A percentile compares a stretch with the other conserved stretches of the same genome.
These are phyloP conservation scores for Solanum medicagineum DNA, from an alignment of 257 asterid genomes.

Conservation along the genomic window DNA sequence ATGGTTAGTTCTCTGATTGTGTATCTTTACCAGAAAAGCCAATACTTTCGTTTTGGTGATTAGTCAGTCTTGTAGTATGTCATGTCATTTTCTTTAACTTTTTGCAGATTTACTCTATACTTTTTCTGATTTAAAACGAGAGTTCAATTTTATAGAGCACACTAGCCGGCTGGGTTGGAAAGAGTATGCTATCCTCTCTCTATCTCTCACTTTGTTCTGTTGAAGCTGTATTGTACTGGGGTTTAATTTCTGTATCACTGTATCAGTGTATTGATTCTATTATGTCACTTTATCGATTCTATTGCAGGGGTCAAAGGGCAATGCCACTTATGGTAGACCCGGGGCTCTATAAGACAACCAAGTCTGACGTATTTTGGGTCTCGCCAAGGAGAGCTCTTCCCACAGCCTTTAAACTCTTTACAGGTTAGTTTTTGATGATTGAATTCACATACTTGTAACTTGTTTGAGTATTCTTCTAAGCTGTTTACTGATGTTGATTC, in stretches of 20 bases:
- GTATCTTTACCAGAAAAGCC: background rate
- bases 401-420: constrained; percentile 51
- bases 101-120: constrained; percentile 28
- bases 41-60: background rate
- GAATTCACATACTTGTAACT: background rate
- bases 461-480: background rate
- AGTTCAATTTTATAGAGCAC: constrained; percentile 34
- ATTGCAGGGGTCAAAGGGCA: constrained; percentile 29
- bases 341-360: constrained; percentile 29
- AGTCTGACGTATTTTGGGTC: constrained; percentile 32
- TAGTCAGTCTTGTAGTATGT: background rate
- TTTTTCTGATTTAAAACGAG: constrained; percentile 21
- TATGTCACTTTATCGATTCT: background rate
- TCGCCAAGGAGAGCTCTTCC: constrained; percentile 28
- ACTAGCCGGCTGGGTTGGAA: constrained; percentile 40
- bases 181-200: constrained; percentile 13
- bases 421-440: constrained; percentile 45
- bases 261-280: no score
- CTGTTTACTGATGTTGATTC: background rate
- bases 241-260: background rate
- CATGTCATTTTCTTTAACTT: background rate
- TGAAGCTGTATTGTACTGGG: background rate
- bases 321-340: constrained; percentile 42
- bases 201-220: background rate
- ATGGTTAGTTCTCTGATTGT: constrained; percentile 35